A percentile compares a stretch with the other conserved stretches of the same genome.
Conservation (phyloP, 805 yeast species). For the Cyberlindnera misumaiensis region DNA sequence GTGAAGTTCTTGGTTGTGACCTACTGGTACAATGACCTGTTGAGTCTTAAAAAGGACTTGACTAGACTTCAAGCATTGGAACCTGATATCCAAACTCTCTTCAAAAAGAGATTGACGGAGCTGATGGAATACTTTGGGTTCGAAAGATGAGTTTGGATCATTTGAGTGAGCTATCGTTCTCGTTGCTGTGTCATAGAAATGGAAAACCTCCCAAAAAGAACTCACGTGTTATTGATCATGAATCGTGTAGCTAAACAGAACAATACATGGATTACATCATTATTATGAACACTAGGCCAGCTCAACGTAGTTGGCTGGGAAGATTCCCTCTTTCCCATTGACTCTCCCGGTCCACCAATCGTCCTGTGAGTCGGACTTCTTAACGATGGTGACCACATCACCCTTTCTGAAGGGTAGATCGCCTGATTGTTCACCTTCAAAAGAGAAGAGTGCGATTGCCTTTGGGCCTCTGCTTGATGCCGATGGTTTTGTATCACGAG, state of each 20-base stretch:
- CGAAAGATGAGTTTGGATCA: conserved; percentile 11
- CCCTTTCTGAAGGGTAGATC: conserved; percentile 93
- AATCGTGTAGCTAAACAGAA: background rate
- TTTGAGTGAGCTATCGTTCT: too few relatives aligned
- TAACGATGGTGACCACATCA: conserved; percentile 80
- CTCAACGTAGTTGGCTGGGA: conserved; percentile 96
- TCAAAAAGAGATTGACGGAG: conserved; percentile 13
- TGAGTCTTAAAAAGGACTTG: conserved; percentile 7
- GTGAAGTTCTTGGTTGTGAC: conserved; percentile 30
- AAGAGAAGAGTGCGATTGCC: conserved; percentile 85
- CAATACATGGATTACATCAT: background rate
- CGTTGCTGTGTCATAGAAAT: too few relatives aligned
- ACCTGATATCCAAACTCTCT: conserved; percentile 3
- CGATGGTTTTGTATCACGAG: conserved; percentile 26
- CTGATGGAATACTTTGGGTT: conserved; percentile 22
- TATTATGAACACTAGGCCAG: conserved; percentile 29
- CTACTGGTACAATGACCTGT: conserved; percentile 27
- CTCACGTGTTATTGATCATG: background rate
- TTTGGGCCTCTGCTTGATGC: conserved; percentile 41
- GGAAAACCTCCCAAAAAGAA: background rate
- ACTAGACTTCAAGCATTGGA: conserved; percentile 13
- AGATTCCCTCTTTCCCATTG: conserved; percentile 81
- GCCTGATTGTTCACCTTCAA: conserved; percentile 90
- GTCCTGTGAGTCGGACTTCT: conserved; percentile 81
- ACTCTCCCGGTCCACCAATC: conserved; percentile 99